Evolutionary conservation across 2,329 filamentous ascomycete genomes (phyloP).

Genomic region (Coniella vitis): DNA sequence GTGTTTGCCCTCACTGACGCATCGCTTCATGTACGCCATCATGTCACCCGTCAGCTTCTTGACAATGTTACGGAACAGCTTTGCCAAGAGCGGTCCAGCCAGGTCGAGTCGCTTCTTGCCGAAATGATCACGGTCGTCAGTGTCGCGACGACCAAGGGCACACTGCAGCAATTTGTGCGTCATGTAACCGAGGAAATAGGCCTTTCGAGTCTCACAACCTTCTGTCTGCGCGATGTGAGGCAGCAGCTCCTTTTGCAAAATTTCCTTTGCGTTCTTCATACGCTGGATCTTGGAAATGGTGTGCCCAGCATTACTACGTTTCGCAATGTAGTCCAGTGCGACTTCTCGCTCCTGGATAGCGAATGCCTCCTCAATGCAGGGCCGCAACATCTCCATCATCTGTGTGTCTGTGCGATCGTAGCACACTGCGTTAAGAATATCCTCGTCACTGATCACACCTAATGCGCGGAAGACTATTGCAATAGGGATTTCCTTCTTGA

Average conservation of each 20-base stretch:
- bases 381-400: conserved; percentile 96
- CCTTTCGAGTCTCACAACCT: conserved; percentile 91
- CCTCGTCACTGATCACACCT: conserved; percentile 93
- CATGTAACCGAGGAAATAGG: conserved; percentile 99
- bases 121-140: conserved; percentile 97
- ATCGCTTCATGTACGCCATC: conserved; percentile 83
- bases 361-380: conserved; percentile 94
- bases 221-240: conserved; percentile 95
- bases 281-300: conserved; percentile 78
- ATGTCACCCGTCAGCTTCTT: conserved; percentile 87
- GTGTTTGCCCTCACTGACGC: conserved; percentile 80
- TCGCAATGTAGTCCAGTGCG: conserved; percentile 91
- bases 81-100: conserved; percentile 89
- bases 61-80: conserved; percentile 88
- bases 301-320: conserved; percentile 67
- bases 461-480: conserved; percentile 93
- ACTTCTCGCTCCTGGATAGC: conserved; percentile 93
- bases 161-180: conserved; percentile 92
- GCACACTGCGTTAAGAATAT: conserved; percentile 96
- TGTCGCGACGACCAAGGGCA: conserved; percentile 84
- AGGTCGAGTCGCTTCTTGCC: conserved; percentile 97
- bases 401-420: conserved; percentile 92
- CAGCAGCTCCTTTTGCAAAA: conserved; percentile 93
- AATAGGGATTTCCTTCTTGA: conserved; percentile 89
- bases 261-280: conserved; percentile 85